Evolutionary conservation across 169 alveolate genomes (phyloP).

Genomic region (Cryptosporidium xiaoi): DNA sequence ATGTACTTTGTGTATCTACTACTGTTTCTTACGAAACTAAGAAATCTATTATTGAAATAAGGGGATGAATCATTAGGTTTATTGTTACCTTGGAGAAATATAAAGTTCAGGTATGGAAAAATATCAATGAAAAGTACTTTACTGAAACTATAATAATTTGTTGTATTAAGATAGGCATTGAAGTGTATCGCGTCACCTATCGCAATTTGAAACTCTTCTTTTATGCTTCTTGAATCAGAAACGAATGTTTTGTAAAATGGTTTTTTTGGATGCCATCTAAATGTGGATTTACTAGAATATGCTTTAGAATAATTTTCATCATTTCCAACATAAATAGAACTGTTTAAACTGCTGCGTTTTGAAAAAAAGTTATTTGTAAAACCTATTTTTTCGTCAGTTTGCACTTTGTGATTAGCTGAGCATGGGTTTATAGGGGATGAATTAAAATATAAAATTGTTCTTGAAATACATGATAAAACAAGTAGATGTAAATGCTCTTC

Average conservation of each 20-base stretch:
- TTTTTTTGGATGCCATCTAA: constrained; percentile 62
- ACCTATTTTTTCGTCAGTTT: constrained; percentile 10
- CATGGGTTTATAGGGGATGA: constrained; percentile 64
- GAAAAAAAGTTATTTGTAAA: not conserved
- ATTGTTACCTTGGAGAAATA: not conserved
- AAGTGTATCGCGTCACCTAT: not conserved
- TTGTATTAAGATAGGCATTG: not conserved
- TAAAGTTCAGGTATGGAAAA: constrained; percentile 21
- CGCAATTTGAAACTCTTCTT: constrained; percentile 16
- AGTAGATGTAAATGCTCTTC: not conserved
- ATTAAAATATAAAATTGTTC: constrained; percentile 51
- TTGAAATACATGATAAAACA: constrained; percentile 38
- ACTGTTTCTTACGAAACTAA: constrained; percentile 4
- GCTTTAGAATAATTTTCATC: not conserved
- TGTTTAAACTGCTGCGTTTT: not conserved
- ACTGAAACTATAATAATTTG: not conserved
- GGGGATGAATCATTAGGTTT: not conserved
- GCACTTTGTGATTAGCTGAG: not conserved
- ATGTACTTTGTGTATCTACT: constrained; percentile 25
- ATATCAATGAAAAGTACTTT: constrained; percentile 15
- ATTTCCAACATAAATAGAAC: not conserved
- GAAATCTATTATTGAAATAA: not conserved
- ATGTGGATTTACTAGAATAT: constrained; percentile 7
- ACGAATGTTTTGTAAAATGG: constrained; percentile 13
- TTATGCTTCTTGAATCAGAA: constrained; percentile 3